Conservation (phyloP, 768 basidiomycete species). For the Russula abietina region DNA sequence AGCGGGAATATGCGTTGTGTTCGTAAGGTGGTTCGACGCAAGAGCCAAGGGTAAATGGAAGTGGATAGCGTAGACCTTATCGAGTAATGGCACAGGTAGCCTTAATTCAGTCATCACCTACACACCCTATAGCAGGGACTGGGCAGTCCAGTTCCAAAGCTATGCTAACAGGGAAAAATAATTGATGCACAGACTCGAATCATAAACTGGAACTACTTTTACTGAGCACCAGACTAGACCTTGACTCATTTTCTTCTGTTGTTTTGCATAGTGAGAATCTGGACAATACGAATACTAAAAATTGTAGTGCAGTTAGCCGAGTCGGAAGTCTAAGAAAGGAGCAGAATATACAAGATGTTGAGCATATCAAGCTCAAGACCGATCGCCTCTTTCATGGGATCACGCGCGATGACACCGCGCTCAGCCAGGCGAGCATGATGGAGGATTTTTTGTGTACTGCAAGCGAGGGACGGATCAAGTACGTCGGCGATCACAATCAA, state of each 20-base stretch:
- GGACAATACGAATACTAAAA: conserved; percentile 69
- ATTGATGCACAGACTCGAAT: neutral
- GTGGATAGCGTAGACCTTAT: conserved; percentile 35
- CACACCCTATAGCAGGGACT: neutral
- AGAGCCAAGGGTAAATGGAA: conserved; percentile 36
- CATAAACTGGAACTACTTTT: neutral
- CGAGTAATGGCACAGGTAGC: neutral
- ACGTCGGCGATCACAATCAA: no score
- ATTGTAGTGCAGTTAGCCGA: conserved; percentile 16
- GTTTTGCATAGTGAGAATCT: conserved; percentile 66
- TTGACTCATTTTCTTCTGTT: conserved; percentile 44
- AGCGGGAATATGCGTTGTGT: conserved; percentile 36
- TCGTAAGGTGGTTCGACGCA: conserved; percentile 41
- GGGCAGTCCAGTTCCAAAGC: neutral
- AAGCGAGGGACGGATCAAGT: conserved; percentile 3
- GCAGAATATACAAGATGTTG: conserved; percentile 68
- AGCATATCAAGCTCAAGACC: conserved; percentile 81
- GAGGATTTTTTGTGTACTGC: conserved; percentile 79
- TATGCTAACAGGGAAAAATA: neutral
- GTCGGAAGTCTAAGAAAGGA: neutral
- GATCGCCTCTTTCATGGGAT: conserved; percentile 75
- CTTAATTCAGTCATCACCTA: neutral
- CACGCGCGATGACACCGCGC: conserved; percentile 55
- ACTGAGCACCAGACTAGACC: neutral
- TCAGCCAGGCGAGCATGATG: conserved; percentile 71